Base-by-base conservation (phyloP, 495 filamentous ascomycete genomes). In the Talaromyces wortmannii region DNA sequence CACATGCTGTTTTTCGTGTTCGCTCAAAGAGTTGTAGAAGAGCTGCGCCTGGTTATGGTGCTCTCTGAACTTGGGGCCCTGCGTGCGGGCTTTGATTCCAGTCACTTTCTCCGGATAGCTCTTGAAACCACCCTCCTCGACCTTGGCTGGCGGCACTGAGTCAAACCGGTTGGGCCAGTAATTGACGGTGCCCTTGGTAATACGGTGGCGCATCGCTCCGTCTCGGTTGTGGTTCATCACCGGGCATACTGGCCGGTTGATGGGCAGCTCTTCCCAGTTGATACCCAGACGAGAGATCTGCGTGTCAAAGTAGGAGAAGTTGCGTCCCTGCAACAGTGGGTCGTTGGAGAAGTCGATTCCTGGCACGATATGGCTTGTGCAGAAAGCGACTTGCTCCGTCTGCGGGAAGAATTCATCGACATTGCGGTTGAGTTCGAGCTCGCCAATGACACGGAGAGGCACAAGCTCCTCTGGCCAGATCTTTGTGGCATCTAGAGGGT, bases 401-500 rank as follows among this genome's bases (percentile, higher is more conserved):
- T 96, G 85, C 0, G 89, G 72, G 77, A 92, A 94, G 75, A 81
- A 96, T 67, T 96, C 90, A 60, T 95, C 89, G 18, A 87, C 72
- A 58, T 90, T 94, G 43, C 83, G 80, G 75, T 95, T 92, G 31
- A 96, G 81, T 52, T 90, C 83, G 8, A 96, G 60, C 69, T 92
- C 81, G 32, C 90, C 91, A 57, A 95, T 89, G 64, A 89, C 87
- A 3, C 85, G 78, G 45, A 92, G 78, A 0, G 91, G 91, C 4
- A 95, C 74, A 1, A 86, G 70, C 42, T 96, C 88, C 61, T 95
- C 89, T 0, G 91, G 91, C 90, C 89, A 95, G 36, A 94, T 62
- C 70, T 96, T 95, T 33, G 91, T 96, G n/a, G 90, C 86, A 60
- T 96, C 91, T 6, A 95, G 77, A 54, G 92, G 87, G 62, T 96